Evolutionary conservation across 2,329 filamentous ascomycete genomes (phyloP).

Genomic region (Trichophyton mentagrophytes): DNA sequence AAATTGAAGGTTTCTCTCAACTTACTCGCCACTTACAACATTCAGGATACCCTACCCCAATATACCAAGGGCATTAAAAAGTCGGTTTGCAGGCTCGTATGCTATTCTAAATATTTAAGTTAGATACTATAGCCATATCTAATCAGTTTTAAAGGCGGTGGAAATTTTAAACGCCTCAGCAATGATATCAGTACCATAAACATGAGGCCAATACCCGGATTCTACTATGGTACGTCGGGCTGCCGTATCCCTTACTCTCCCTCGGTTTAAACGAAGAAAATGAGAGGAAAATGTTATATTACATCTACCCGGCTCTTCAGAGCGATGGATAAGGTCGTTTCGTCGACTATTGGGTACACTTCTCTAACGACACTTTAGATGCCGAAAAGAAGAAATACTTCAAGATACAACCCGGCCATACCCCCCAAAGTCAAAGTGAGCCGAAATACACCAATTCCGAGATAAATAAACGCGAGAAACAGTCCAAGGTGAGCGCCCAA

Average conservation of each 20-base stretch:
- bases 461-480: constrained; percentile 8
- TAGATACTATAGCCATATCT: too few relatives aligned
- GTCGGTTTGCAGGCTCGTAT: too few relatives aligned
- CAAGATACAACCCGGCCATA: constrained; percentile 45
- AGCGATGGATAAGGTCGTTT: too few relatives aligned
- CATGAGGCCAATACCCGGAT: not conserved
- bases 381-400: constrained; percentile 53
- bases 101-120: too few relatives aligned
- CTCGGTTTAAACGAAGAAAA: not conserved
- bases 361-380: constrained; percentile 18
- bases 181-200: not conserved
- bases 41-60: too few relatives aligned
- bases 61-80: too few relatives aligned
- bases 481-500: constrained; percentile 3
- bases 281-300: not conserved
- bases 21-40: too few relatives aligned
- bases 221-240: not conserved
- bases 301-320: too few relatives aligned
- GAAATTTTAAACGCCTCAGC: not conserved
- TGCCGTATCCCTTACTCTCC: not conserved
- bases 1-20: too few relatives aligned
- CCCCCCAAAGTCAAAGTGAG: constrained; percentile 35
- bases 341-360: not conserved
- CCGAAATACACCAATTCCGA: constrained; percentile 14
- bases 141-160: too few relatives aligned